Evolutionary conservation across 2,329 filamentous ascomycete genomes (phyloP).

Genomic region (Capronia coronata): DNA sequence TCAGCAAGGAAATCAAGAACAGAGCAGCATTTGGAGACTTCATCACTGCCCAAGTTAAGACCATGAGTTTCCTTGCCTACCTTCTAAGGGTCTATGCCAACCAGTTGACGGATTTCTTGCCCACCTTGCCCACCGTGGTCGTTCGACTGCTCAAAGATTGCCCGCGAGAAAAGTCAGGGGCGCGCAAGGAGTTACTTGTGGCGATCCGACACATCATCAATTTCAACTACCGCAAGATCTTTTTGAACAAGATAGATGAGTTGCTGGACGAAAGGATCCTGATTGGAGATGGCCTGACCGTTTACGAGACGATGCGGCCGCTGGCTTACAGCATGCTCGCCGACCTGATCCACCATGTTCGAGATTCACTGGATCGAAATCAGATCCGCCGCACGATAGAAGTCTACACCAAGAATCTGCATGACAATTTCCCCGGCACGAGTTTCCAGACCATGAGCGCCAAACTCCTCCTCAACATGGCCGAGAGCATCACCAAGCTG

Average conservation of each 20-base stretch:
- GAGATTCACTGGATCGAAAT: constrained; percentile 77
- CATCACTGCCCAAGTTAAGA: constrained; percentile 96
- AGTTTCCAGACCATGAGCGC: constrained; percentile 99
- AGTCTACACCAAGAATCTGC: constrained; percentile 92
- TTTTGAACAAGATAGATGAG: constrained; percentile 89
- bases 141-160: constrained; percentile 89
- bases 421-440: constrained; percentile 92
- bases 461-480: constrained; percentile 94
- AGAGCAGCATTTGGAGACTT: constrained; percentile 93
- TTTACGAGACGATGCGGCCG: constrained; percentile 93
- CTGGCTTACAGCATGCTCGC: constrained; percentile 97
- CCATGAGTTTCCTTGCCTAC: constrained; percentile 97
- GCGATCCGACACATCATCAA: constrained; percentile 98
- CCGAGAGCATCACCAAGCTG: constrained; percentile 91
- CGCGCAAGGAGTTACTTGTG: constrained; percentile 89
- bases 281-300: constrained; percentile 91
- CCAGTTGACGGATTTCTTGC: constrained; percentile 81
- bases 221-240: constrained; percentile 95
- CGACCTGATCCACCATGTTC: constrained; percentile 93
- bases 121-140: constrained; percentile 77
- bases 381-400: constrained; percentile 95
- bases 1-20: constrained; percentile 90
- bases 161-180: constrained; percentile 85
- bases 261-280: constrained; percentile 88
- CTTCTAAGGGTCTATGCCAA: constrained; percentile 80